Evolutionary conservation across 257 asterid genomes (phyloP).

Genomic region (Solanum pimpinellifolium): DNA sequence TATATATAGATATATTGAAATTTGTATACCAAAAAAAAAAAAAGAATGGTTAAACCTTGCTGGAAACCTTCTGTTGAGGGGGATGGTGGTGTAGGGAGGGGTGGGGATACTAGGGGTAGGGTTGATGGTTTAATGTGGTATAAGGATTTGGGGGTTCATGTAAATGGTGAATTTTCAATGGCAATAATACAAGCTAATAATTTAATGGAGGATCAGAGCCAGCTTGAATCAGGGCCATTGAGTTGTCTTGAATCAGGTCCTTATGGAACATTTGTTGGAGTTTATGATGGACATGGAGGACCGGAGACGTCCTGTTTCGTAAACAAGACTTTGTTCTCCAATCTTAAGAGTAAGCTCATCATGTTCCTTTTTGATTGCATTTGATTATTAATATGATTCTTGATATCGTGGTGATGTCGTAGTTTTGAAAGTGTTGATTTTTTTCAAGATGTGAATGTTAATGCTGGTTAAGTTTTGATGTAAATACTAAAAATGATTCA

Average conservation of each 20-base stretch:
- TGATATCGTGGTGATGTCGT: background rate
- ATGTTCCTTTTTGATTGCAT: background rate
- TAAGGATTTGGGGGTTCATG: slow-evolving; percentile 71
- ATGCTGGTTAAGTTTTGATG: background rate
- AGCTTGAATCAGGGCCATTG: slow-evolving; percentile 79
- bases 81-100: slow-evolving; percentile 28
- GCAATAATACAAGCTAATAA: slow-evolving; percentile 80
- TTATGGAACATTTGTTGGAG: slow-evolving; percentile 78
- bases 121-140: slow-evolving; percentile 82
- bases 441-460: background rate
- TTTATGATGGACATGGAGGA: slow-evolving; percentile 99
- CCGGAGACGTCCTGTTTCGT: slow-evolving; percentile 85
- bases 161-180: slow-evolving; percentile 82
- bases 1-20: background rate
- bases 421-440: background rate
- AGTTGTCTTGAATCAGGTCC: slow-evolving; percentile 64
- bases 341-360: slow-evolving; percentile 65
- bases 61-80: slow-evolving; percentile 76
- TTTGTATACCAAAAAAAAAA: background rate
- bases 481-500: background rate
- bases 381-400: background rate
- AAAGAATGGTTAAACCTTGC: slow-evolving; percentile 66
- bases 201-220: slow-evolving; percentile 92
- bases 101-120: slow-evolving; percentile 47
- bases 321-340: slow-evolving; percentile 49